phyloP scores from a whole-genome alignment of 2,329 filamentous ascomycete species.

The Juglanconis sp. region DNA sequence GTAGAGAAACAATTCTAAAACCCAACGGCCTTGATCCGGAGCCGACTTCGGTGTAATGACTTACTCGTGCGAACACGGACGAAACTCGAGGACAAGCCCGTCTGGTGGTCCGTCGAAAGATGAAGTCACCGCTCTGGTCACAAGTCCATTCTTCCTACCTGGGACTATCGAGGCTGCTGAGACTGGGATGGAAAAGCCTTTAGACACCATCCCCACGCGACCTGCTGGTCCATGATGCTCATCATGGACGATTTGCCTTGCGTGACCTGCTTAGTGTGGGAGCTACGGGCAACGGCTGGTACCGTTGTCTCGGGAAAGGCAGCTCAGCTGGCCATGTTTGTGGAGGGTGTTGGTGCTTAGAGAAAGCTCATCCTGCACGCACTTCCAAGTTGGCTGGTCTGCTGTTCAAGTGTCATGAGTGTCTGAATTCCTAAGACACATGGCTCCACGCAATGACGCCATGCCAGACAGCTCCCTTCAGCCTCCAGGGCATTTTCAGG shows the following conservation, averaged over 20 bases:
- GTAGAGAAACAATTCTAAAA: not conserved
- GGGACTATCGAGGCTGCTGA: not conserved
- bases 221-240: no score
- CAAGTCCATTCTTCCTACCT: no score
- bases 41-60: no score
- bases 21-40: not conserved
- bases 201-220: not conserved
- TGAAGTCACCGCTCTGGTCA: not conserved
- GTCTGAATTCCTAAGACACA: not conserved
- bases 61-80: not conserved
- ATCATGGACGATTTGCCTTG: not conserved
- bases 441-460: not conserved
- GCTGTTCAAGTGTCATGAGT: not conserved
- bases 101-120: not conserved
- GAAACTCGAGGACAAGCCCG: not conserved
- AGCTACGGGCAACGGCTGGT: not conserved
- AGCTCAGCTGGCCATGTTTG: conserved; percentile 1
- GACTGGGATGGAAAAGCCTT: not conserved
- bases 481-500: not conserved
- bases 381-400: not conserved
- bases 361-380: no score
- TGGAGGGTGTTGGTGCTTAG: not conserved
- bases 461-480: not conserved
- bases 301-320: conserved; percentile 2
- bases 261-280: not conserved